Base-by-base conservation (phyloP, 257 asterid species). In the Rhazya stricta region DNA sequence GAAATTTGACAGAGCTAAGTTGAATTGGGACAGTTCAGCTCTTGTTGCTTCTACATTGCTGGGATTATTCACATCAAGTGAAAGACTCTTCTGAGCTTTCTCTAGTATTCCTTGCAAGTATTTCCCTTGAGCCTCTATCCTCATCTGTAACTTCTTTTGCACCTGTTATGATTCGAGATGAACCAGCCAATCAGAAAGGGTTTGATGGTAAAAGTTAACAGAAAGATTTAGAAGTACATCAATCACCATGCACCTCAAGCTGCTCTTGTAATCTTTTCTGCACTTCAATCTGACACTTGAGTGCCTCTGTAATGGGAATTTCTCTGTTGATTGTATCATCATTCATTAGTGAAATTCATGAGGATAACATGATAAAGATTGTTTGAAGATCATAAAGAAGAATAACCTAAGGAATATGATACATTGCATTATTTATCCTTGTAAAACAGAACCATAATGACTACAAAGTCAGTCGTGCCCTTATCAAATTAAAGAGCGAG, bases 51-150 rank as follows among this genome's bases (percentile, higher is more conserved):
- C 94, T 15, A 86, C 77, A 37, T 67, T 79, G 57, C 79, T 83
- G 32, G 89, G 80, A 78, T 74, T 84, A 50, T 83, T 84, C 84
- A 75, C 65, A 18, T 80, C 83, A 1, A 84, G 66, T 45, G 96
- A 83, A 7, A 94, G 89, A 81, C 88, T 88, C 27, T 79, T 85
- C 34, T 89, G 91, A 27, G 98, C 97, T 76, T 87, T 91, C 60
- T 87, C 96, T 21, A 94, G 72, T 84, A 94, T 89, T 62, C 91
- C 79, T 72, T 94, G 96, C 83, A 94, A 84, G 84, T 94, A 94
- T 82, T 86, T 94, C 73, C 97, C 96, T 77, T 94, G 98, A 9
- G 98, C 90, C 83, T 90, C 98, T 84, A 94, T 90, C 83, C 98
- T 86, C 92, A 88, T 90, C 73, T 90, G 97, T 85, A 94, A 43